Base-by-base conservation (phyloP, 2,329 filamentous ascomycete genomes). In the Aspergillus hiratsukae region DNA sequence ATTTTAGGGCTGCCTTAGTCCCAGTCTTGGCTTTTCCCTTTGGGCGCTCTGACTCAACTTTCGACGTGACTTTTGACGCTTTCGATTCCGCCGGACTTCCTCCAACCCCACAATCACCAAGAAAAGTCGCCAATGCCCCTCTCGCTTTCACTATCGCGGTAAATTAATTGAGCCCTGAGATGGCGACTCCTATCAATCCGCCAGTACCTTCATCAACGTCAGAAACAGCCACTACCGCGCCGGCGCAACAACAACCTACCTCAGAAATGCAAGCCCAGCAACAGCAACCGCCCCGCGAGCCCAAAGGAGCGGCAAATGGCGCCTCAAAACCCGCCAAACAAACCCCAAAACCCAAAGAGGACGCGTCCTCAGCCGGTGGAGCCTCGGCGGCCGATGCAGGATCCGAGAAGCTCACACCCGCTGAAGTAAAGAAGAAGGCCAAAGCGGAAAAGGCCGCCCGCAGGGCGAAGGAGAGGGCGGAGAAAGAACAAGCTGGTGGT, bases 391-490 rank as follows among this genome's bases (percentile, higher is more conserved):
- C 66, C 45, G 61, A 61, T 6, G 66, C 64, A 17, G 67, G 62
- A 14, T 67, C 68, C 29, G 72, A 72, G 27, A 71, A 76, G 27
- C 65, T 78, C 29, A 72, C 72, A 6, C 69, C 69, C 37, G 91
- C 90, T 21, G 89, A 96, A 74, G 71, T 96, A 68, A 97, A 97
- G 77, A 93, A 92, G 67, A 87, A 85, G 71, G 88, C 88, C 59
- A 93, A 96, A 73, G 92, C 90, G 31, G 93, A 97, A 72, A 97
- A 97, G 78, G 88, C 89, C 52, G 91, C 91, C 49, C 83, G 90
- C 59, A 83, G 93, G 77, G 90, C 89, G 50, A 86, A 86, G 68
- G 84, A 81, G 66, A 90, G 87, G 70, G 78, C 79, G 29, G 78
- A 80, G 29, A 65, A 69, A 3, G 82, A 82, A 60, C 70, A 70